Evolutionary conservation across 2,329 filamentous ascomycete species (phyloP).

Genomic region (Beauveria bassiana): DNA sequence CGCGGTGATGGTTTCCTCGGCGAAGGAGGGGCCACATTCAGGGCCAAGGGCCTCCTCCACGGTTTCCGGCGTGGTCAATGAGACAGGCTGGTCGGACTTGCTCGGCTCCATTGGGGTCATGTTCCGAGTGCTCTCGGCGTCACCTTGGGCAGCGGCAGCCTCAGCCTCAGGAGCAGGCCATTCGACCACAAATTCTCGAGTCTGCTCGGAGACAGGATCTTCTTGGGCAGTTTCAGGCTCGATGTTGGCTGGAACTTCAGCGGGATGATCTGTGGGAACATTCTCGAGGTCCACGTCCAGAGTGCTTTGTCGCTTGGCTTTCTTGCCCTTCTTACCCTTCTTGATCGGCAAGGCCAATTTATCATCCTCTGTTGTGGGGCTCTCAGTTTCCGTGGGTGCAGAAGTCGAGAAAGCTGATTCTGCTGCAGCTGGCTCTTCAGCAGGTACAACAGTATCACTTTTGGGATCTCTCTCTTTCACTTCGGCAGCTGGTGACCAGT

Average conservation of each 20-base stretch:
- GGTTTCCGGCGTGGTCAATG: neutral
- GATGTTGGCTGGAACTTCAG: neutral
- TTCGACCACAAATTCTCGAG: neutral
- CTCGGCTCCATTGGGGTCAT: constrained; percentile 24
- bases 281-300: neutral
- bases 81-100: constrained; percentile 17
- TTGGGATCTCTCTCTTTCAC: neutral
- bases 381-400: neutral
- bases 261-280: neutral
- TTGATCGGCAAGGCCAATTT: constrained; percentile 28
- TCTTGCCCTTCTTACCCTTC: constrained; percentile 38
- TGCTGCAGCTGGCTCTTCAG: neutral
- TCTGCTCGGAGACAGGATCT: neutral
- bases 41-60: neutral
- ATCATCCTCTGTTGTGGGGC: constrained; percentile 15
- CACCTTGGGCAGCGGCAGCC: constrained; percentile 19
- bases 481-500: neutral
- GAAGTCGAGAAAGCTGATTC: neutral
- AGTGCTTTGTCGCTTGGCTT: constrained; percentile 16
- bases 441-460: neutral
- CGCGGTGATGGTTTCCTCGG: neutral
- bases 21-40: neutral
- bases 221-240: neutral
- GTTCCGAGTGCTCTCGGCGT: constrained; percentile 13
- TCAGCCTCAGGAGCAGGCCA: neutral